These are phyloP conservation scores for Candida neerlandica DNA, from an alignment of 1,139 yeast genomes.

Conservation along the genomic window DNA sequence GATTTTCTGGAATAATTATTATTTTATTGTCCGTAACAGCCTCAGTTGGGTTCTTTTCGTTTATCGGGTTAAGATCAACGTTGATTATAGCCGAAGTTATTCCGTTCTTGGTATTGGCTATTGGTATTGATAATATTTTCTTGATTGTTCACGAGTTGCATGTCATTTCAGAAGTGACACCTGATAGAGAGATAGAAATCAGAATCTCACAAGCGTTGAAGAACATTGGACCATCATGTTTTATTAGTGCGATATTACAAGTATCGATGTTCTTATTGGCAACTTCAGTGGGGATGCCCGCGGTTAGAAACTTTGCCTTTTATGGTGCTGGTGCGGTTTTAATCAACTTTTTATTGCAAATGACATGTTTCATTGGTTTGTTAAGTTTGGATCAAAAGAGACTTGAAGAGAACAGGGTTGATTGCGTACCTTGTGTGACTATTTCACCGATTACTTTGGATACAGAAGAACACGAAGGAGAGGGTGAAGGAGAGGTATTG, in stretches of 20 bases:
- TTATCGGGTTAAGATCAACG: conserved; percentile 79
- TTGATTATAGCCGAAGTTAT: conserved; percentile 94
- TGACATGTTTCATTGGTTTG: conserved; percentile 79
- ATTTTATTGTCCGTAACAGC: conserved; percentile 79
- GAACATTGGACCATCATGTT: conserved; percentile 83
- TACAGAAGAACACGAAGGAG: background rate
- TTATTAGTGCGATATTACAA: conserved; percentile 77
- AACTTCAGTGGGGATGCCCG: conserved; percentile 87
- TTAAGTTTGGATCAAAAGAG: conserved; percentile 69
- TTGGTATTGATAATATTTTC: conserved; percentile 93
- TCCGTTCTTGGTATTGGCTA: conserved; percentile 90
- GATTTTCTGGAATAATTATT: conserved; percentile 77
- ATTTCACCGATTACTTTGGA: conserved; percentile 16
- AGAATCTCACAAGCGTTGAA: conserved; percentile 67
- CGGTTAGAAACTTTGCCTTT: conserved; percentile 88
- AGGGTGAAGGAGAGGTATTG: conserved; percentile 16
- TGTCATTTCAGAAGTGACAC: conserved; percentile 43
- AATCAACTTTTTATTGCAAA: conserved; percentile 73
- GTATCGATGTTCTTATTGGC: conserved; percentile 78
- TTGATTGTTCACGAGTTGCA: conserved; percentile 79
- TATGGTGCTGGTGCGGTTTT: conserved; percentile 88
- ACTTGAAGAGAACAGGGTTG: conserved; percentile 59
- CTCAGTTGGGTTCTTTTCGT: conserved; percentile 80
- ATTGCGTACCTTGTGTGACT: conserved; percentile 56
- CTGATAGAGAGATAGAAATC: conserved; percentile 35